Conservation (phyloP, 2,329 filamentous ascomycete species). For the Achaetomium macrosporum region DNA sequence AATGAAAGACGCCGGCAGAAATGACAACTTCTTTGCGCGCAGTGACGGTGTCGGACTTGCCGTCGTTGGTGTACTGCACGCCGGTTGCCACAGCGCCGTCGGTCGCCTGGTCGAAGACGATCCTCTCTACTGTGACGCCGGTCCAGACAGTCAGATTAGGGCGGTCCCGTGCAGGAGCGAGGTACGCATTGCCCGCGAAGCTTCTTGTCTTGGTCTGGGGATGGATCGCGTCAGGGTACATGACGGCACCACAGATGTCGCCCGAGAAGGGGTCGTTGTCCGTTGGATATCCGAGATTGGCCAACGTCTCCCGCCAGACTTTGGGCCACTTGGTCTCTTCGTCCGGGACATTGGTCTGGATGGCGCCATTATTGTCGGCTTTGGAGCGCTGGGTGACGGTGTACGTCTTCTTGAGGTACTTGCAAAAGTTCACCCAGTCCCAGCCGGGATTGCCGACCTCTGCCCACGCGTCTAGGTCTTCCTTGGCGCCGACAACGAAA, state of each 20-base stretch:
- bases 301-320: conserved; percentile 34
- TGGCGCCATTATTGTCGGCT: conserved; percentile 28
- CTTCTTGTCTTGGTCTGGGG: conserved; percentile 17
- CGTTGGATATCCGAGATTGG: conserved; percentile 28
- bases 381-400: conserved; percentile 25
- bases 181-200: conserved; percentile 31
- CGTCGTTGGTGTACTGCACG: conserved; percentile 27
- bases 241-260: conserved; percentile 11
- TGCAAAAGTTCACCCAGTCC: conserved; percentile 24
- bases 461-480: conserved; percentile 26
- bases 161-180: conserved; percentile 27
- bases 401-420: conserved; percentile 30
- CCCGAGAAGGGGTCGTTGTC: conserved; percentile 29
- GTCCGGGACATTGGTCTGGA: conserved; percentile 27
- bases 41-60: conserved; percentile 11
- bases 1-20: conserved; percentile 35
- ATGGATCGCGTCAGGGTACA: conserved; percentile 15
- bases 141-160: conserved; percentile 31
- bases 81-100: conserved; percentile 28
- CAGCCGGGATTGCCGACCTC: conserved; percentile 27
- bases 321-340: conserved; percentile 24
- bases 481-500: conserved; percentile 21
- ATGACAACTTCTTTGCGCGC: conserved; percentile 35
- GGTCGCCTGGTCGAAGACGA: conserved; percentile 26
- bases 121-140: conserved; percentile 30